Percentiles rank a stretch among this genome's conserved stretches.
Evolutionary conservation across 495 filamentous ascomycete species (phyloP).

Genomic region (Xylaria telfairii): DNA sequence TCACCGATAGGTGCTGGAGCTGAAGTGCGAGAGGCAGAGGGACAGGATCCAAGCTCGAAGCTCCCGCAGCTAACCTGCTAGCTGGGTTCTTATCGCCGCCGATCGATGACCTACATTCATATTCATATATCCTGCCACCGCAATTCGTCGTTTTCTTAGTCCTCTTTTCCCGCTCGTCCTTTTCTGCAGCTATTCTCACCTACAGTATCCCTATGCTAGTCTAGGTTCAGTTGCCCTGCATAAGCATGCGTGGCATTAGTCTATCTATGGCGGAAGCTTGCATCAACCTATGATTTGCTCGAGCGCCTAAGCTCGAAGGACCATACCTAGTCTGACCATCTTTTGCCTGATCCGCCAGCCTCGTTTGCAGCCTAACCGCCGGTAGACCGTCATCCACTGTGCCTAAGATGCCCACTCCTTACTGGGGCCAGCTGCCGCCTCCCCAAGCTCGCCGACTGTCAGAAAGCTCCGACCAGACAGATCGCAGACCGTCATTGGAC

Average conservation of each 20-base stretch:
- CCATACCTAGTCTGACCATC: conserved; percentile 26
- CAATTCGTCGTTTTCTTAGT: conserved; percentile 18
- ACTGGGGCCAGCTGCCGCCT: conserved; percentile 49
- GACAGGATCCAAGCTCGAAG: neutral
- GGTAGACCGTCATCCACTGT: conserved; percentile 12
- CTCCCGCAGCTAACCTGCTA: conserved; percentile 5
- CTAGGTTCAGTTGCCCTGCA: conserved; percentile 36
- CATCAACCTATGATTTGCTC: conserved; percentile 31
- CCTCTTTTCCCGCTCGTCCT: neutral
- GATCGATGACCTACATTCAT: conserved; percentile 8
- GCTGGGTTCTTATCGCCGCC: conserved; percentile 1
- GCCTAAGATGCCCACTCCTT: conserved; percentile 39
- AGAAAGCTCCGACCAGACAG: conserved; percentile 44
- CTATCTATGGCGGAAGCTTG: conserved; percentile 42
- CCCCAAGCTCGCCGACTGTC: conserved; percentile 51
- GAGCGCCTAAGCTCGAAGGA: conserved; percentile 33
- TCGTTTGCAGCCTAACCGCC: conserved; percentile 34
- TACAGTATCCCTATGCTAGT: conserved; percentile 1
- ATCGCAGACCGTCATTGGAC: conserved; percentile 52
- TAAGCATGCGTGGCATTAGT: conserved; percentile 57
- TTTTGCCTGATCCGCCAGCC: conserved; percentile 33
- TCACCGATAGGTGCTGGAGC: neutral
- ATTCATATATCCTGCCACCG: conserved; percentile 19
- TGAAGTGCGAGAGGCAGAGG: neutral
- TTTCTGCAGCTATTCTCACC: conserved; percentile 16